These are phyloP conservation scores for Daldinia bambusicola DNA, from an alignment of 495 filamentous ascomycete genomes.

Conservation along the genomic window DNA sequence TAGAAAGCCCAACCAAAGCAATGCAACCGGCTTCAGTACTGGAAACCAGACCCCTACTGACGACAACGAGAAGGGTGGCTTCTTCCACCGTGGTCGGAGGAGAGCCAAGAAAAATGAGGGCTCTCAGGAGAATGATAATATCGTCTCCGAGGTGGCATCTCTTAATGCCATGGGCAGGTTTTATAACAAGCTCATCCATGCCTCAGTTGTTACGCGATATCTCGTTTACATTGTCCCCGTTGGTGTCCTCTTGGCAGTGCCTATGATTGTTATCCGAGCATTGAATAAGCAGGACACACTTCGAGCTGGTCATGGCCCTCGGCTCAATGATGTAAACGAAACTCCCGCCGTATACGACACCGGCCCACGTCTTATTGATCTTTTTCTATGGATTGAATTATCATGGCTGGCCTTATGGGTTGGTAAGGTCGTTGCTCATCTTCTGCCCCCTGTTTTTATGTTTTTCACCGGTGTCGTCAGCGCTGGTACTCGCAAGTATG, in stretches of 20 bases:
- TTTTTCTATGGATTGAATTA: conserved; percentile 93
- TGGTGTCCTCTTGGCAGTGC: conserved; percentile 76
- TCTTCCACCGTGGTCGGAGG: conserved; percentile 69
- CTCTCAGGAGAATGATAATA: conserved; percentile 65
- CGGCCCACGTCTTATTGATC: conserved; percentile 72
- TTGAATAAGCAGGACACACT: conserved; percentile 52
- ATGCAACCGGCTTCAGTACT: conserved; percentile 43
- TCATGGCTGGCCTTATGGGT: conserved; percentile 91
- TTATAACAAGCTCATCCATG: conserved; percentile 85
- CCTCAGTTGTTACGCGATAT: conserved; percentile 87
- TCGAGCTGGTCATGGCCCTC: conserved; percentile 48
- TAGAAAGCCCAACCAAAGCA: conserved; percentile 57
- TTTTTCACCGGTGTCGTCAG: conserved; percentile 89
- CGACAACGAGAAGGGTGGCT: conserved; percentile 58
- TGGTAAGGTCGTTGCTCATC: conserved; percentile 81
- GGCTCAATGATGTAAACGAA: conserved; percentile 17
- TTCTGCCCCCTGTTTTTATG: conserved; percentile 84
- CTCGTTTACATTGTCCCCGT: conserved; percentile 88
- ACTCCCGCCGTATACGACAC: conserved; percentile 65
- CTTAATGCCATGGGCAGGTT: conserved; percentile 86
- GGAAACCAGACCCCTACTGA: conserved; percentile 44
- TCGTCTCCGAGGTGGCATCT: conserved; percentile 62
- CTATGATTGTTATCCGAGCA: conserved; percentile 78
- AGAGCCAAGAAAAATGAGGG: conserved; percentile 58
- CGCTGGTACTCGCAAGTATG: conserved; percentile 92